phyloP scores from a whole-genome alignment of 495 filamentous ascomycete species.

The Penicillium subrubescens region DNA sequence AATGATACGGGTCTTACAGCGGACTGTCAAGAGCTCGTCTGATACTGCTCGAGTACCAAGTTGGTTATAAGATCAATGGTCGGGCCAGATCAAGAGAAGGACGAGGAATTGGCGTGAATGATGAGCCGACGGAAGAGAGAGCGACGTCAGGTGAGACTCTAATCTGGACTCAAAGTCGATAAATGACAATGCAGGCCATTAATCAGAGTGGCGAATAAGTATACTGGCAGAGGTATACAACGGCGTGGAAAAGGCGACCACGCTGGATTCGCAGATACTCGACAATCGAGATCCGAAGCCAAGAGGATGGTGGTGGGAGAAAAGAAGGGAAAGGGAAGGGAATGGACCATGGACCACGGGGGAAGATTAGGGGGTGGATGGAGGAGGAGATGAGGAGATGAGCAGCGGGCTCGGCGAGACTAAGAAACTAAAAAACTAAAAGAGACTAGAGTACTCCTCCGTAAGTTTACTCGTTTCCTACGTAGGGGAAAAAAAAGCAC shows the following conservation, averaged over 20 bases:
- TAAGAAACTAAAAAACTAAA: background rate
- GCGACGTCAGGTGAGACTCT: slow-evolving; percentile 7
- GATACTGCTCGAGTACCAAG: slow-evolving; percentile 2
- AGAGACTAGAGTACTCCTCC: background rate
- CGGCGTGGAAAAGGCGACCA: background rate
- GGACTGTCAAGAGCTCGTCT: background rate
- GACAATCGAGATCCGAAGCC: background rate
- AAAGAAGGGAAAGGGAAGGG: slow-evolving; percentile 14
- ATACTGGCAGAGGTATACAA: background rate
- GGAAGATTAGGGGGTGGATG: slow-evolving; percentile 11
- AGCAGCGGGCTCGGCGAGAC: slow-evolving; percentile 1
- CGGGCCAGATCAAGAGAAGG: slow-evolving; percentile 6
- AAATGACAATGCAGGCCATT: background rate
- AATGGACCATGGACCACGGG: slow-evolving; percentile 12
- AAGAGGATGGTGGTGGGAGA: slow-evolving; percentile 12
- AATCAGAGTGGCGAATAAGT: slow-evolving; percentile 3
- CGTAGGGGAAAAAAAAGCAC: background rate
- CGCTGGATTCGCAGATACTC: background rate
- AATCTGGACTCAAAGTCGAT: slow-evolving; percentile 6
- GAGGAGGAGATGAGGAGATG: background rate
- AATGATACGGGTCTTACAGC: slow-evolving; percentile 1
- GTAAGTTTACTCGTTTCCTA: background rate
- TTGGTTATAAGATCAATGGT: slow-evolving; percentile 7
- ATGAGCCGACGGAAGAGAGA: slow-evolving; percentile 4
- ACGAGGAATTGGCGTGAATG: background rate